Evolutionary conservation across 768 basidiomycete species (phyloP), one percentile per base, ranked within the genome.

Genomic region (Panaeolus papilionaceus): DNA sequence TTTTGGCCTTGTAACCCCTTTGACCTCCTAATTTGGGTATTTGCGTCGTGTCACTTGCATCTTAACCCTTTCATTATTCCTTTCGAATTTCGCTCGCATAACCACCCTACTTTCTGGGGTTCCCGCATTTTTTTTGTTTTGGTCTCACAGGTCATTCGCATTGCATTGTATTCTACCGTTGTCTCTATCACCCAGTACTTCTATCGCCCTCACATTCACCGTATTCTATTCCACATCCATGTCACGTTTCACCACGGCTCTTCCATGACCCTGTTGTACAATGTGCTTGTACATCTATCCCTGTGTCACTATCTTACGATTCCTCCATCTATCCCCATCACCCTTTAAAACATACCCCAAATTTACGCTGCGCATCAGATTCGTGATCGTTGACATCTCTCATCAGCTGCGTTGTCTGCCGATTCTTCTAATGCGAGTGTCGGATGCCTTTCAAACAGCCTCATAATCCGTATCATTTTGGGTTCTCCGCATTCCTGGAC

Each of bases 261-360:
- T 37, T 58, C 54, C 54, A 58, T 16, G 54, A 51, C 49, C 18
- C n/a, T 28, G 20, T 58, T 58, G 54, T 51, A 51, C 47, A 51
- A 44, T 12, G 42, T 44, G 42, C 42, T 23, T 51, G 47, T 58
- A 58, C 26, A 12, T 58, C 54, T 58, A 58, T 33, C 54, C 54
- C 54, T 58, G 54, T 58, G 54, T 33, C 33, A 58, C 54, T 58
- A 58, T 58, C 11, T 58, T 16, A 12, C 33, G 26, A 23, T 37
- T 12, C 33, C 10, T 58, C 28, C 33, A 58, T 37, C 47, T 49
- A 49, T 49, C 47, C 54, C 54, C 54, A 33, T 58, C 12, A 14
- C 14, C 54, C 26, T 58, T 58, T 61, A 71, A 71, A 71, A 72
- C 71, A 73, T 69, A 71, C 71, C 75, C 63, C 67, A 9, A 26